A percentile compares a stretch with the other conserved stretches of the same genome.
Evolutionary conservation across 148 eudicot genomes (phyloP).

Genomic region (Vaccinium darrowii): DNA sequence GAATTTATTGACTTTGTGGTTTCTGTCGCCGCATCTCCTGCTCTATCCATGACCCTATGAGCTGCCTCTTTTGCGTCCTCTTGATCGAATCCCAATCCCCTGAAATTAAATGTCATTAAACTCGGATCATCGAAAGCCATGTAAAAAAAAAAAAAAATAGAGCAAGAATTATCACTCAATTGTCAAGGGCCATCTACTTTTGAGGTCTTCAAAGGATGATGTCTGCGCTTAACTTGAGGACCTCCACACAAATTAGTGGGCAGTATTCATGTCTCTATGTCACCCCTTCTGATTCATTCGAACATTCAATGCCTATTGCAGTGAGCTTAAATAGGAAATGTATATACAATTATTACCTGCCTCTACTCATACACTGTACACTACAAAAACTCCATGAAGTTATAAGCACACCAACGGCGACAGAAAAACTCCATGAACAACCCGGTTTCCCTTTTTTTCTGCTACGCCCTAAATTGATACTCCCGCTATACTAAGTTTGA

Average conservation of each 20-base stretch:
- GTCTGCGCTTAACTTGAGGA: not conserved
- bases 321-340: not conserved
- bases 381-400: not conserved
- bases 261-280: not conserved
- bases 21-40: conserved; percentile 30
- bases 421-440: not conserved
- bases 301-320: not conserved
- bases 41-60: conserved; percentile 21
- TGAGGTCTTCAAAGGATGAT: not conserved
- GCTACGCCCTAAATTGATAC: not conserved
- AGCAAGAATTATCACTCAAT: not conserved
- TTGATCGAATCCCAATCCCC: conserved; percentile 26
- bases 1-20: conserved; percentile 27
- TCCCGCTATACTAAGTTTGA: not conserved
- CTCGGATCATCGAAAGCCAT: not conserved
- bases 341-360: not conserved
- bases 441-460: not conserved
- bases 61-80: conserved; percentile 25
- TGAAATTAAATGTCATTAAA: not conserved
- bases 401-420: not conserved
- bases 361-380: not conserved
- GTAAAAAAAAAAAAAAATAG: too few species aligned
- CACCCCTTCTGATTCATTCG: not conserved
- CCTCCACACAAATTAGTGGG: not conserved
- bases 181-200: not conserved